Base-by-base conservation (phyloP, 345 rosid species). In the Trapa incisa region DNA sequence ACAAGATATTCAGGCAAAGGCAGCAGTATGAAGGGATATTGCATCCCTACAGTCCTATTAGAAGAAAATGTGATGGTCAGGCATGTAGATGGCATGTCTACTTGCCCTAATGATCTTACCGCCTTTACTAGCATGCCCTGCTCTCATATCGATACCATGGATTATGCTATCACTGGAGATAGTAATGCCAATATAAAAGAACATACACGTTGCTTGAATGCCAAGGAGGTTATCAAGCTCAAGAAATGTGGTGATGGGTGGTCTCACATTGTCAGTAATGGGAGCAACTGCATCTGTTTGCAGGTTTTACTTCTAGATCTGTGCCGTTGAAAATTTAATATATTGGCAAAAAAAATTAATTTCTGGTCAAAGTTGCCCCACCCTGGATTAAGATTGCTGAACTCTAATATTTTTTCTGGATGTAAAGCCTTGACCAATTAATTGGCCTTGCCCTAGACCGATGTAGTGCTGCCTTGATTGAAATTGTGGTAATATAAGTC, bases 181-280 rank as follows among this genome's bases (percentile, higher is more conserved):
- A 66, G 38, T 69, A 76, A 68, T 67, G 61, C 73, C 37, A 78
- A 58, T 38, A 50, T 36, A n/a, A 68, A 10, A 67, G 77, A 73
- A 69, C 68, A 22, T 56, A 58, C 54, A 45, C 37, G 79, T 68
- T 93, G 98, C 76, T 82, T 93, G 82, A 82, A 80, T 79, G 82
- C 92, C 37, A 81, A 74, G 65, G 83, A 88, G 63, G 75, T 85
- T 61, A 86, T 93, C 71, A 83, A 82, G 76, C 88, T 82, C 56
- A 79, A 76, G 54, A 93, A 84, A 77, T 90, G 96, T 22, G 82
- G 87, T 52, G 75, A 76, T 69, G 89, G 85, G 52, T 82, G 84
- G 89, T 60, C 71, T 66, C 65, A 75, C 36, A 68, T 72, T 67
- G 68, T 68, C 17, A 77, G 68, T 54, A 69, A 52, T n/a, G 75